Base-by-base conservation (phyloP, 495 filamentous ascomycete species). In the Cercophora scortea region DNA sequence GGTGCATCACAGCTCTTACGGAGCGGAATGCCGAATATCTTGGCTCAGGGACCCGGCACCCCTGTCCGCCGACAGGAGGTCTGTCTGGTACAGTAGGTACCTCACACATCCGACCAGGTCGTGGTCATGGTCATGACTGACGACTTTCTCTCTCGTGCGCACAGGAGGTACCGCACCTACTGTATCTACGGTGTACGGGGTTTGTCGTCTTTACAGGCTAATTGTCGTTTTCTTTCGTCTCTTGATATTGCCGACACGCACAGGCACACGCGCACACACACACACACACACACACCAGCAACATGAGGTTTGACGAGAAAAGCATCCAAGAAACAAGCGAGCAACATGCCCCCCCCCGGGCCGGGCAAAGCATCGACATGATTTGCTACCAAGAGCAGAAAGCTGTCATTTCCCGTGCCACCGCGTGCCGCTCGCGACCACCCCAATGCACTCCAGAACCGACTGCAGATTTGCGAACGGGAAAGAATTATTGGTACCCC, bases 371-470 rank as follows among this genome's bases (percentile, higher is more conserved):
- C n/a, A 10, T 45, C 16, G 42, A 50, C 18, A 42, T 43, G 54
- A 53, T 46, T 57, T 48, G 33, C 44, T 43, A 57, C 45, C 34
- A 55, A 19, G 19, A 52, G 45, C 45, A 53, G 49, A 32, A 32
- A 45, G 49, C 41, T 54, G 52, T 59, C 59, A 61, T 57, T 60
- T 53, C 56, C 52, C 41, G 52, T 51, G 56, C 44, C 48, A 34
- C 49, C 42, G 19, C 42, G 51, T 60, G 53, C 59, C 59, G 47
- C 61, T 58, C 52, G 47, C 58, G 47, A 61, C 55, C 51, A 45
- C 33, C 25, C 25, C 40, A 50, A 45, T 45, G 49, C 49, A 51
- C 49, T 51, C 32, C 42, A 51, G 49, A 45, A 15, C 32, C 40
- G 32, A 13, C 49, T 32, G 49, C 47, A 50, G 49, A 43, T 52